A percentile compares a stretch with the other conserved stretches of the same genome.
phyloP scores from a whole-genome alignment of 208 protist genomes.

The Porcisia deanei region DNA sequence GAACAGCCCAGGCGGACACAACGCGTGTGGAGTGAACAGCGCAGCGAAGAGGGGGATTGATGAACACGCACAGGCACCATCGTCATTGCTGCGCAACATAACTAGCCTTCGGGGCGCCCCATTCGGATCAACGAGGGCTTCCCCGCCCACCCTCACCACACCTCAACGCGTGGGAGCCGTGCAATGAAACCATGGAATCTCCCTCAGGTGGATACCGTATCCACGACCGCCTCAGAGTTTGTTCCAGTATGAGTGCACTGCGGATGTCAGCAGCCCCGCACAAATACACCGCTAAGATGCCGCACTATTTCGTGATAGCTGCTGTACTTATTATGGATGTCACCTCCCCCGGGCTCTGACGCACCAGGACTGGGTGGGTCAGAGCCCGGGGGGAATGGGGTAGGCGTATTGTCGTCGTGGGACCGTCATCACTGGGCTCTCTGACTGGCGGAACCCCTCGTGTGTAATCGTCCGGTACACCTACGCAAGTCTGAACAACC shows the following conservation, averaged over 20 bases:
- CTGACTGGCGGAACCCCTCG: slow-evolving; percentile 26
- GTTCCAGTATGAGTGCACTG: slow-evolving; percentile 33
- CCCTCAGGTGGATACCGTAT: background rate
- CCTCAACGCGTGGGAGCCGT: background rate
- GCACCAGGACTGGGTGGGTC: slow-evolving; percentile 21
- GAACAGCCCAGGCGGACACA: background rate
- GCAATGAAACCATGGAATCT: background rate
- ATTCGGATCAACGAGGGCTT: background rate
- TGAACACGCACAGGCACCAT: background rate
- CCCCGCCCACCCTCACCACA: no score
- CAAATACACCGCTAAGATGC: slow-evolving; percentile 35
- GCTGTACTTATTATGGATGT: slow-evolving; percentile 27
- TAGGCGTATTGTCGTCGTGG: slow-evolving; percentile 30
- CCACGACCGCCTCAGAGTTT: slow-evolving; percentile 24
- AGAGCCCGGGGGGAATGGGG: slow-evolving; percentile 16
- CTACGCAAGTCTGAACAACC: slow-evolving; percentile 20
- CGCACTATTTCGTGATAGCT: slow-evolving; percentile 20
- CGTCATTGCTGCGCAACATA: background rate
- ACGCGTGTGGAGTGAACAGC: background rate
- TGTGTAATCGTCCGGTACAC: slow-evolving; percentile 22
- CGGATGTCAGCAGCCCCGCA: slow-evolving; percentile 30
- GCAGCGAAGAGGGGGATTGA: background rate
- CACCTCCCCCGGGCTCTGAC: slow-evolving; percentile 7
- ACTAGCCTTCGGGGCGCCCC: background rate
- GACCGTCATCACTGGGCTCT: slow-evolving; percentile 39